phyloP scores from a whole-genome alignment of 768 basidiomycete species.

The Coprinellus micaceus region DNA sequence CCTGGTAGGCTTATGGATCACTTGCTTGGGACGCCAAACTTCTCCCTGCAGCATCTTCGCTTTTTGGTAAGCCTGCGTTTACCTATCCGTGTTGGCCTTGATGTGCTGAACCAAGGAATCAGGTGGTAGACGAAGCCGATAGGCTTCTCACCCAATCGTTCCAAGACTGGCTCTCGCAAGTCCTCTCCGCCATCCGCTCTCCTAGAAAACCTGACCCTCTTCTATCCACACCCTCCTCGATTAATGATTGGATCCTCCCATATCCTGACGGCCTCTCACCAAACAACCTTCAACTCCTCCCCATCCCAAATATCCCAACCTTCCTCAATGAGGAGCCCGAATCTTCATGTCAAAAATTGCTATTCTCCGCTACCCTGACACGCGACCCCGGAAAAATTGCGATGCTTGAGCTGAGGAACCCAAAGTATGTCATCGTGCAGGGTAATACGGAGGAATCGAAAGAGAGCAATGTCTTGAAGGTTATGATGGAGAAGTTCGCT shows the following conservation, averaged over 20 bases:
- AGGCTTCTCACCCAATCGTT: constrained; percentile 93
- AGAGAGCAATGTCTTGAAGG: constrained; percentile 40
- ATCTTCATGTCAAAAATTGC: constrained; percentile 84
- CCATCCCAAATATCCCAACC: constrained; percentile 37
- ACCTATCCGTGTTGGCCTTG: not conserved
- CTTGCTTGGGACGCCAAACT: constrained; percentile 80
- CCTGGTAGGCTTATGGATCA: constrained; percentile 96
- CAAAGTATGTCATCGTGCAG: constrained; percentile 88
- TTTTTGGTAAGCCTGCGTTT: constrained; percentile 63
- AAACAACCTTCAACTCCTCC: constrained; percentile 44
- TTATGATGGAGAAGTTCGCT: constrained; percentile 72
- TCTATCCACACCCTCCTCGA: not conserved
- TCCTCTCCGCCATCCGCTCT: constrained; percentile 67
- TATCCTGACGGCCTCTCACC: constrained; percentile 62
- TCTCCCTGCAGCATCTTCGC: constrained; percentile 91
- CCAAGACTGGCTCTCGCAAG: constrained; percentile 89
- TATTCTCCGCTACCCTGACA: constrained; percentile 95
- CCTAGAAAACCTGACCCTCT: constrained; percentile 6
- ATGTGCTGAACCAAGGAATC: not conserved
- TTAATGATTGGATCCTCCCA: constrained; percentile 13
- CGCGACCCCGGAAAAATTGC: constrained; percentile 92
- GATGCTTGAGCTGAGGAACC: constrained; percentile 69
- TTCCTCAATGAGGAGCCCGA: constrained; percentile 56
- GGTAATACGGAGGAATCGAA: constrained; percentile 35
- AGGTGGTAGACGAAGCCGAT: constrained; percentile 98